Evolutionary conservation across 306 rosid genomes (phyloP), one percentile per base, ranked within the genome.

Genomic region (Vachellia collinsii): DNA sequence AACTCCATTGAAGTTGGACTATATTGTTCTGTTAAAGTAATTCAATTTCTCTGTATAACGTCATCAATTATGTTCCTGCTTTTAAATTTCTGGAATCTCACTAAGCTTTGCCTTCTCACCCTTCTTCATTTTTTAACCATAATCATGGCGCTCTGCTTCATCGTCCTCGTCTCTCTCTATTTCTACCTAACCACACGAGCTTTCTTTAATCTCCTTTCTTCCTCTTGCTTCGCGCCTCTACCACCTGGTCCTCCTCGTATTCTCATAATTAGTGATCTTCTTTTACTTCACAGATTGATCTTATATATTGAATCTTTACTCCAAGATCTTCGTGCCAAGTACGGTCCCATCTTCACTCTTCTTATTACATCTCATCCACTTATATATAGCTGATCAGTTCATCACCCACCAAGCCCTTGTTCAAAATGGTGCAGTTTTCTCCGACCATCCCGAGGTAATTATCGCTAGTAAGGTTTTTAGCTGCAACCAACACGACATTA

Each of bases 341-440:
- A 71, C 6, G 76, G 76, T 14, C 61, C 76, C 13, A 71, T 71
- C 61, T 11, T 71, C 61, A 13, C 76, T 71, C 42, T 14, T n/a
- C 14, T 8, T 6, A 0, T 29, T 29, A n/a, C 13, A 0, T 16
- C 43, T 46, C 42, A 61, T 47, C 61, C 39, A 1, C 0, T 17
- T 0, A 71, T 71, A 25, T 29, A 5, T 71, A 13, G 42, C 61
- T 4, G 76, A 71, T 47, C 43, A 23, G 1, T 59, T 37, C 11
- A 9, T 59, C 1, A 37, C 37, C 65, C 65, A 59, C 65, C 65
- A 59, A 22, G 65, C 37, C 5, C 65, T 59, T 11, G 37, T 59
- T 11, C 65, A 59, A 23, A 59, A 59, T 7, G 36, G 65, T 16
- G 17, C 37, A 16, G 16, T 59, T 22, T 59, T 59, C 36, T 59